Evolutionary conservation across 2,329 filamentous ascomycete species (phyloP), one percentile per base, ranked within the genome.

Genomic region (Diatrype stigma): DNA sequence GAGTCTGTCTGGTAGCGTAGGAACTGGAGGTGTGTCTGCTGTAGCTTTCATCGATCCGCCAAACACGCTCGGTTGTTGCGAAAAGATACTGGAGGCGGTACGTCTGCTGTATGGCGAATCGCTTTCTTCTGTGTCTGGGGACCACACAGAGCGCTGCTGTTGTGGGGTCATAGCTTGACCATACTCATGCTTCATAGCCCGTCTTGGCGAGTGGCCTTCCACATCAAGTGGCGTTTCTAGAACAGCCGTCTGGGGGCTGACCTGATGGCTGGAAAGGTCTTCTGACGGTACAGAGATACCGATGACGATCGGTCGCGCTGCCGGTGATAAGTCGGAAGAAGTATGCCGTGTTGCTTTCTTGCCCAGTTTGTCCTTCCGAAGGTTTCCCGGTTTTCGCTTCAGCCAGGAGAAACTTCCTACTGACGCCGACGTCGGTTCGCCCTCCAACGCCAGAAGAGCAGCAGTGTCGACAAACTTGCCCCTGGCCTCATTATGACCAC

Each of bases 251-350:
- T 77, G 73, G n/a, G 79, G 78, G 50, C 75, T 80, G 62, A 78
- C 70, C 59, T 71, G 73, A 60, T 68, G 79, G 38, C 66, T 70
- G 58, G 62, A 67, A 26, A 72, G 56, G 32, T 73, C 70, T 44
- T 79, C 77, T 14, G 81, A 78, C 2, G 86, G 80, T 44, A 90
- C 72, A 14, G 81, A 78, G 47, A 90, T 82, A 12, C 86, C 86
- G 56, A 90, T 90, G 40, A 87, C 78, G 52, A 90, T 90, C 1
- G 84, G 84, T n/a, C 82, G 76, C 59, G 87, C 83, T 51, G 79
- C 80, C 0, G 87, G 86, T 14, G 86, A 89, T 3, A 89, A 73
- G 54, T 83, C 81, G 63, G 22, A 62, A 12, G 60, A 58, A 2
- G 59, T 63, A 48, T 54, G 60, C 56, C 53, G 62, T 53, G 51